Evolutionary conservation across 2,329 filamentous ascomycete species (phyloP), one percentile per base, ranked within the genome.

Genomic region (Cladosporium cucumerinum): DNA sequence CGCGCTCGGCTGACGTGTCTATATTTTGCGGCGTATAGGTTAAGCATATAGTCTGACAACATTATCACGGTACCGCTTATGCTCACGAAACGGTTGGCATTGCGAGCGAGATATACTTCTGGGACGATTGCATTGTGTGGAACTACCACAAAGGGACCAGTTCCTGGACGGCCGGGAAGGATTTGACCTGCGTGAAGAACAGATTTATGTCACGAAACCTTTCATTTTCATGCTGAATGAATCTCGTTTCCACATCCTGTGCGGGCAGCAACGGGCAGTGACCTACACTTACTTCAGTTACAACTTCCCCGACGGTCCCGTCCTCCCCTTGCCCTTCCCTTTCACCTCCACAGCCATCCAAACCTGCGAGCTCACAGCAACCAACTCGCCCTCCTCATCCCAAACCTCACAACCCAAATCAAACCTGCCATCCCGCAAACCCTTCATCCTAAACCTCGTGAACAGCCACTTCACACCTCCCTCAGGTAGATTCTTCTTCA

Each of bases 41-140:
- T 68, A 78, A 78, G 72, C 73, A 73, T 65, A 72, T 78, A 65
- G 76, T 78, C 58, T 78, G 69, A 68, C 36, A 55, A 60, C 65
- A 61, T 57, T 51, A 64, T 30, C 55, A 46, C 55, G 36, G n/a
- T 26, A n/a, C 23, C 32, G 30, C 23, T 39, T 34, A 39, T 39
- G 28, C 32, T 18, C 32, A 39, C 34, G 34, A 57, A 39, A 32
- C 16, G 16, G 21, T 30, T 12, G 51, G 8, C 10, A 11, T 51
- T 54, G 39, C 51, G 51, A 54, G 26, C 26, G 18, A n/a, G 32
- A 21, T 3, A 25, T 39, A 46, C 34, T 58, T 23, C 23, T 58
- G 21, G 55, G 23, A 30, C 36, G 14, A n/a, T 25, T 57, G 30
- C 21, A 23, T 26, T 21, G 51, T 8, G 51, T 10, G n/a, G 18